These are phyloP conservation scores for Pythium oligandrum DNA, from an alignment of 352 stramenopile genomes.

Conservation along the genomic window DNA sequence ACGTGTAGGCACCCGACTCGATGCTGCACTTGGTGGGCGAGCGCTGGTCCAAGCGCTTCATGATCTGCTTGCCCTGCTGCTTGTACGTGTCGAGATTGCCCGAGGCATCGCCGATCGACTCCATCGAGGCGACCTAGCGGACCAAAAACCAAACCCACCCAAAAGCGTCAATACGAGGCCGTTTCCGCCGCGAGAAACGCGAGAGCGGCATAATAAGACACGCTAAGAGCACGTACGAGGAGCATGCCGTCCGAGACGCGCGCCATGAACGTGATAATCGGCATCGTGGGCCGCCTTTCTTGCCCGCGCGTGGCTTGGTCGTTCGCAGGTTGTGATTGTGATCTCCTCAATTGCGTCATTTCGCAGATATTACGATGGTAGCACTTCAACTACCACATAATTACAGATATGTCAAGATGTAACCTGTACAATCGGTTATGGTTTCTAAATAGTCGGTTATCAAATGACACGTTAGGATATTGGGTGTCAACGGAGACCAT, in stretches of 20 bases:
- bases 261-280: conserved; percentile 93
- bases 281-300: conserved; percentile 47
- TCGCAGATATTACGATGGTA: too few relatives aligned
- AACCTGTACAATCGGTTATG: too few relatives aligned
- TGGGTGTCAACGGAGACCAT: too few relatives aligned
- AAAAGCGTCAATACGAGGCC: not conserved
- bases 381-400: too few relatives aligned
- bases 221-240: conserved; percentile 44
- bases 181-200: not conserved
- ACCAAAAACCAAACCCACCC: not conserved
- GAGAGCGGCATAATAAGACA: not conserved
- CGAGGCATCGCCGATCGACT: conserved; percentile 78
- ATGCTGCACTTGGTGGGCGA: conserved; percentile 93
- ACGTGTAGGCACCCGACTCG: conserved; percentile 89
- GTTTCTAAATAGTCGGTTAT: too few relatives aligned
- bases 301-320: not conserved
- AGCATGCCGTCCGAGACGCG: conserved; percentile 93
- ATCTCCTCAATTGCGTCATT: too few relatives aligned
- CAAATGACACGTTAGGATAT: too few relatives aligned
- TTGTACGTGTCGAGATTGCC: conserved; percentile 88
- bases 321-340: too few relatives aligned
- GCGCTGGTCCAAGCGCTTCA: conserved; percentile 89
- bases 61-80: conserved; percentile 91
- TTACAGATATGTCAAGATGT: too few relatives aligned
- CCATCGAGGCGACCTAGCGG: conserved; percentile 90